Percentiles rank a stretch among this genome's conserved stretches.
Conservation (phyloP, 495 filamentous ascomycete genomes). For the Neurospora africana region DNA sequence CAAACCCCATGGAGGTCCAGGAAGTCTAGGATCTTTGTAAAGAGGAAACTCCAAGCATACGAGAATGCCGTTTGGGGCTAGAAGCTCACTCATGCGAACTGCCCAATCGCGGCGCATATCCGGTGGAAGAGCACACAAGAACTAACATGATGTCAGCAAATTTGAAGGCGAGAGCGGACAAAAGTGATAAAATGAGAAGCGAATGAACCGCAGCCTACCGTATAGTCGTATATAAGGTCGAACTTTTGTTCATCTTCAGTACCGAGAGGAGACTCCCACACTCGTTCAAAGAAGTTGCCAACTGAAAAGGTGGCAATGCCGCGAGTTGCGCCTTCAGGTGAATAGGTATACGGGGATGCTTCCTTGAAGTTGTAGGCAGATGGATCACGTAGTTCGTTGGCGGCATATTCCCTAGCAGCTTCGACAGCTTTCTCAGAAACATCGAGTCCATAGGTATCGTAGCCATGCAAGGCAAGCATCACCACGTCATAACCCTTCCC, state of each 20-base stretch:
- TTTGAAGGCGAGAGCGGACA: background rate
- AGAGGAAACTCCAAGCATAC: slow-evolving; percentile 72
- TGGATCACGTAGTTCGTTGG: slow-evolving; percentile 6
- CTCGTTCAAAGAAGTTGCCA: slow-evolving; percentile 62
- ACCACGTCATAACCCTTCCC: slow-evolving; percentile 64
- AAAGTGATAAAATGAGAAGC: background rate
- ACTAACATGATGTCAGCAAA: slow-evolving; percentile 32
- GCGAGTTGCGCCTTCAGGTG: background rate
- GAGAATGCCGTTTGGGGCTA: slow-evolving; percentile 47
- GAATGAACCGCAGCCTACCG: slow-evolving; percentile 34
- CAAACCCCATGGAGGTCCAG: slow-evolving; percentile 58
- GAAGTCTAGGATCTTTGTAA: slow-evolving; percentile 48
- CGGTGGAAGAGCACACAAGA: slow-evolving; percentile 63
- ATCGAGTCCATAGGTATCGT: slow-evolving; percentile 63
- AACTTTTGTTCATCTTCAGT: slow-evolving; percentile 37
- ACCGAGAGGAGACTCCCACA: slow-evolving; percentile 41
- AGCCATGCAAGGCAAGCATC: slow-evolving; percentile 56
- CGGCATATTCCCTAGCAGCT: slow-evolving; percentile 31
- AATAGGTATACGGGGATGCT: background rate
- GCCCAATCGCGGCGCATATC: slow-evolving; percentile 57
- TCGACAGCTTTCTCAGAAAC: slow-evolving; percentile 48
- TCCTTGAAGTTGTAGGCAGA: slow-evolving; percentile 38
- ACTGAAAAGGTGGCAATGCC: slow-evolving; percentile 47
- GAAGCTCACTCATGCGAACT: slow-evolving; percentile 49
- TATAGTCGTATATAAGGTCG: slow-evolving; percentile 75